Conservation (phyloP, 129 eudicot species). For the Arctium lappa region DNA sequence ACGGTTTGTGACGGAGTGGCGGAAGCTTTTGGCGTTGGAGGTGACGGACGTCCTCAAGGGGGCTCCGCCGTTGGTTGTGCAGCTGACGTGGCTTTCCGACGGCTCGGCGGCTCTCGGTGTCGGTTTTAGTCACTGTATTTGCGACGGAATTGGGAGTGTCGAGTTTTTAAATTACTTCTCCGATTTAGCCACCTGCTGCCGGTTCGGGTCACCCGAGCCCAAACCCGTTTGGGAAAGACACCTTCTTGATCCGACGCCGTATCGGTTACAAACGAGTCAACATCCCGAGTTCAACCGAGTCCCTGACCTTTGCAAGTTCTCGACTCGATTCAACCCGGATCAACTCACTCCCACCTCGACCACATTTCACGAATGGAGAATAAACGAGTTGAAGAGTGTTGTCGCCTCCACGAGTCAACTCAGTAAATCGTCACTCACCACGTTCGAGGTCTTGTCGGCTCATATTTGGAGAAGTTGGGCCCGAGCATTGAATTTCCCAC, state of each 20-base stretch:
- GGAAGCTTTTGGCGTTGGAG: constrained; percentile 54
- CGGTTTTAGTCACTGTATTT: constrained; percentile 64
- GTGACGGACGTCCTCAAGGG: constrained; percentile 71
- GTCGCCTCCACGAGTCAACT: constrained; percentile 31
- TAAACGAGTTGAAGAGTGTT: constrained; percentile 38
- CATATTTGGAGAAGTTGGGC: constrained; percentile 83
- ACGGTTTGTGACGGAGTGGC: constrained; percentile 42
- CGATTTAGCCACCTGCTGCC: constrained; percentile 33
- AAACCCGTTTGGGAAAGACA: constrained; percentile 68
- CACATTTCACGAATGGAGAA: constrained; percentile 31
- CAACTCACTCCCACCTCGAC: constrained; percentile 54
- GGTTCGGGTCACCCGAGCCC: neutral
- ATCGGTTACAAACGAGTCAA: constrained; percentile 4
- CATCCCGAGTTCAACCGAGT: constrained; percentile 69
- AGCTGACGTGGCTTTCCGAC: constrained; percentile 83
- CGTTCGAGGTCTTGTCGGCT: constrained; percentile 71
- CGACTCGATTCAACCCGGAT: constrained; percentile 33
- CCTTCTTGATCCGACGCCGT: constrained; percentile 35
- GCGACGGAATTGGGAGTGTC: constrained; percentile 72
- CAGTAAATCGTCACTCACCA: constrained; percentile 33
- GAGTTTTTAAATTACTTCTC: constrained; percentile 55
- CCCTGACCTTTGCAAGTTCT: constrained; percentile 46
- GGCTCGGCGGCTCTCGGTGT: constrained; percentile 53
- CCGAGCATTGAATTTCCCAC: constrained; percentile 49
- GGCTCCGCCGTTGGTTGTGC: constrained; percentile 65